Evolutionary conservation across 768 basidiomycete genomes (phyloP).

Genomic region (Dacryopinax primogenitus): DNA sequence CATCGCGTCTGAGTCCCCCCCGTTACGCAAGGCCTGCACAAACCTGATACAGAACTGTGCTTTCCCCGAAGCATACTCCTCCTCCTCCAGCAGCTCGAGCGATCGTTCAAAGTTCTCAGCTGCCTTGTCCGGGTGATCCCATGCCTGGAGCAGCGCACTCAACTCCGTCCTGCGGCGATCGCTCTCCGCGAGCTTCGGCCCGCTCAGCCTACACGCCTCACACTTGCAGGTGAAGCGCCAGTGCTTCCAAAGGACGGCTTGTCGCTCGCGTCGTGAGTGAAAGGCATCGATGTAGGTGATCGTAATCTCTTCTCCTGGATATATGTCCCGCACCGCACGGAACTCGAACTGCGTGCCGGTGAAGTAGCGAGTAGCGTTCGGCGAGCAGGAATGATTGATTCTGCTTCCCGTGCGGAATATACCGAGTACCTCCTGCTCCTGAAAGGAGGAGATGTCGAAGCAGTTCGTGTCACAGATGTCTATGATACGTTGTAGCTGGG

Average conservation of each 20-base stretch:
- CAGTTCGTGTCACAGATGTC: constrained; percentile 11
- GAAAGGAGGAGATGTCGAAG: constrained; percentile 1
- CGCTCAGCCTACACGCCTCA: not conserved
- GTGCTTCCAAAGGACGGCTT: not conserved
- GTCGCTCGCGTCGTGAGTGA: not conserved
- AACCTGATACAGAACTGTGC: not conserved
- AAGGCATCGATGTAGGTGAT: constrained; percentile 15
- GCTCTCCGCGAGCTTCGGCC: not conserved
- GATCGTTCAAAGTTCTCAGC: not conserved
- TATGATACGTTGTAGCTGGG: not conserved
- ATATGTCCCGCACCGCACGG: constrained; percentile 11
- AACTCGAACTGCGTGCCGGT: constrained; percentile 9
- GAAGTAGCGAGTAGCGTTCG: constrained; percentile 12
- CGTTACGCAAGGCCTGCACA: not conserved
- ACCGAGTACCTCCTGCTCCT: not conserved
- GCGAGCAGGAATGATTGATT: constrained; percentile 14
- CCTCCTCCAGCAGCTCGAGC: not conserved
- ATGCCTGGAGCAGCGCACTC: not conserved
- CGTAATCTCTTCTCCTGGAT: constrained; percentile 13
- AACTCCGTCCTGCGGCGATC: not conserved
- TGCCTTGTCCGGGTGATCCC: not conserved
- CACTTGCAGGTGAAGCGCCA: constrained; percentile 13
- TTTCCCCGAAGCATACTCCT: not conserved
- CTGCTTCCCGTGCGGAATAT: constrained; percentile 11
- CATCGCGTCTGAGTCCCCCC: not conserved